These are phyloP conservation scores for Zygosaccharomyces gambellarensis DNA, from an alignment of 805 yeast genomes.

Conservation along the genomic window DNA sequence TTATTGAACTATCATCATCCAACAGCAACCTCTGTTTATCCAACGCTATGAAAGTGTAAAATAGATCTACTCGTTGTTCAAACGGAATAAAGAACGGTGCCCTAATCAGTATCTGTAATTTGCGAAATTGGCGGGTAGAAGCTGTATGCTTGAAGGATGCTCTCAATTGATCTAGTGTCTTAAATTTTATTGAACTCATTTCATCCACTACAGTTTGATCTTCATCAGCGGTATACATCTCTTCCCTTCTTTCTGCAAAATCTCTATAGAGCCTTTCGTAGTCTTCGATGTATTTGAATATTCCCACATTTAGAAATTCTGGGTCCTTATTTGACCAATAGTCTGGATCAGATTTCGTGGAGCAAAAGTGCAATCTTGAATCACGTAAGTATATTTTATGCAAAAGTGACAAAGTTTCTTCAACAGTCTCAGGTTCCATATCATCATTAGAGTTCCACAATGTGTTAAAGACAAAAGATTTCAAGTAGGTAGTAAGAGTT, in stretches of 20 bases:
- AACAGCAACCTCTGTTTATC: constrained; percentile 42
- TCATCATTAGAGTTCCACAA: constrained; percentile 18
- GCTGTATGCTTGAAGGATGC: constrained; percentile 21
- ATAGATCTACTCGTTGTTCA: constrained; percentile 63
- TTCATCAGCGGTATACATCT: constrained; percentile 16
- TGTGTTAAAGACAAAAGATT: constrained; percentile 19
- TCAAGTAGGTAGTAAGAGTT: constrained; percentile 17
- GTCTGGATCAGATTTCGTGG: constrained; percentile 11
- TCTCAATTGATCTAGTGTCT: constrained; percentile 17
- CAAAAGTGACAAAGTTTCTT: constrained; percentile 18
- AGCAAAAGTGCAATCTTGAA: constrained; percentile 25
- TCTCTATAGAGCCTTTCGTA: constrained; percentile 27
- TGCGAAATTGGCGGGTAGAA: constrained; percentile 27
- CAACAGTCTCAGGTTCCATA: constrained; percentile 8
- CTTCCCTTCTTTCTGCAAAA: constrained; percentile 12
- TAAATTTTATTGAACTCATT: constrained; percentile 14
- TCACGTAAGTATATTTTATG: constrained; percentile 30
- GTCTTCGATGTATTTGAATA: constrained; percentile 23
- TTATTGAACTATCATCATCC: constrained; percentile 19
- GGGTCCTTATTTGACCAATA: constrained; percentile 28
- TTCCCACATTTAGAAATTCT: constrained; percentile 18
- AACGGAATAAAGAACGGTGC: constrained; percentile 81
- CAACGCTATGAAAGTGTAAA: constrained; percentile 54
- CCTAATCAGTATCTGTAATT: constrained; percentile 50
- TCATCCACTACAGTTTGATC: constrained; percentile 37